phyloP scores from a whole-genome alignment of 352 stramenopile species.

The Peronosclerospora sorghi region DNA sequence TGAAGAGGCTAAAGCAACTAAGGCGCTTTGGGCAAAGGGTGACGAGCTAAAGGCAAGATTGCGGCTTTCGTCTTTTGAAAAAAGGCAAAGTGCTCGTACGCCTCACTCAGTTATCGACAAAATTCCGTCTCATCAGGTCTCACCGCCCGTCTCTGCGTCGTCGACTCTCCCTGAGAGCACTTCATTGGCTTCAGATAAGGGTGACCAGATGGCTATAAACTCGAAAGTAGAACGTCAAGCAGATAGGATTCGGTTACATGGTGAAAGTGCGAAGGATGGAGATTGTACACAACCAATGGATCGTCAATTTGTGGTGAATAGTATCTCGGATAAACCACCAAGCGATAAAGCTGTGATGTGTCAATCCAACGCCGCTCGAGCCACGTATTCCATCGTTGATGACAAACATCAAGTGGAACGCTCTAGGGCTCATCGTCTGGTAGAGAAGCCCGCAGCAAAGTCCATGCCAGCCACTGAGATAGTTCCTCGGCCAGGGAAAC shows the following conservation, averaged over 20 bases:
- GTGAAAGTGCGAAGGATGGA: slow-evolving; percentile 1
- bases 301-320: neutral
- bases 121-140: slow-evolving; percentile 5
- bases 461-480: slow-evolving; percentile 2
- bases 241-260: neutral
- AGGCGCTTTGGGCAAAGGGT: slow-evolving; percentile 47
- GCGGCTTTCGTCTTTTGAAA: slow-evolving; percentile 11
- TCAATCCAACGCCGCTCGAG: slow-evolving; percentile 1
- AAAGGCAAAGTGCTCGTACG: slow-evolving; percentile 5
- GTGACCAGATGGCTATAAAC: neutral
- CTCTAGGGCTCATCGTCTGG: neutral
- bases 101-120: slow-evolving; percentile 5
- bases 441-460: slow-evolving; percentile 6
- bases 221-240: slow-evolving; percentile 2
- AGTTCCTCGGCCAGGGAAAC: neutral
- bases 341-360: slow-evolving; percentile 3
- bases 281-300: slow-evolving; percentile 6
- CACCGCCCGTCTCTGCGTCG: slow-evolving; percentile 3
- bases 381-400: slow-evolving; percentile 8
- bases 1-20: slow-evolving; percentile 63
- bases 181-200: slow-evolving; percentile 1
- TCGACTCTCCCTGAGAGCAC: slow-evolving; percentile 3
- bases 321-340: slow-evolving; percentile 7
- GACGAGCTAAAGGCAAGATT: slow-evolving; percentile 36
- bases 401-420: slow-evolving; percentile 8